Evolutionary conservation across 345 rosid genomes (phyloP).

Genomic region (Sonneratia caseolaris): DNA sequence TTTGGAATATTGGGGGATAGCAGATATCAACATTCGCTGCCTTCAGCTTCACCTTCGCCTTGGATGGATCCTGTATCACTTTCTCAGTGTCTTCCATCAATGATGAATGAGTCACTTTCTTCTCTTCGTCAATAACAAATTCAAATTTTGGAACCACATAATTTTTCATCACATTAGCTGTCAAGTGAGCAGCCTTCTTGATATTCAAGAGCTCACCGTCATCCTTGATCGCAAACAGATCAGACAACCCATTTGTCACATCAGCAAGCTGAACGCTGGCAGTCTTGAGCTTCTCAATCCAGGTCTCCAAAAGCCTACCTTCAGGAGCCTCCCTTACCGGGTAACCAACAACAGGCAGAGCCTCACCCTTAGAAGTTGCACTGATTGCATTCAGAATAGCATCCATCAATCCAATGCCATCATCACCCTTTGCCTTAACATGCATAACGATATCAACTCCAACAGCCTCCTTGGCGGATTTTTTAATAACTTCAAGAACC

Average conservation of each 20-base stretch:
- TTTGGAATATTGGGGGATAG: conserved; percentile 92
- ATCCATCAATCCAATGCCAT: conserved; percentile 61
- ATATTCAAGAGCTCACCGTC: conserved; percentile 53
- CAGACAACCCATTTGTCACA: conserved; percentile 66
- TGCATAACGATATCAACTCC: conserved; percentile 57
- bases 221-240: conserved; percentile 82
- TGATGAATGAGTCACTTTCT: conserved; percentile 64
- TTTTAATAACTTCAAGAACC: conserved; percentile 58
- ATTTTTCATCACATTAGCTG: conserved; percentile 67
- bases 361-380: conserved; percentile 28
- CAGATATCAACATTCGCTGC: conserved; percentile 90
- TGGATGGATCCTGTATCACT: conserved; percentile 72
- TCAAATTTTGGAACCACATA: conserved; percentile 86
- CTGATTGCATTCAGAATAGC: conserved; percentile 47
- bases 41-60: conserved; percentile 72
- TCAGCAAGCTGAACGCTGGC: conserved; percentile 52
- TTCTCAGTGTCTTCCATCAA: conserved; percentile 91
- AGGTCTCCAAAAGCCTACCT: conserved; percentile 77
- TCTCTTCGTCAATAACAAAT: conserved; percentile 84
- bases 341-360: conserved; percentile 51
- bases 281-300: conserved; percentile 56
- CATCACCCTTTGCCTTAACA: conserved; percentile 60
- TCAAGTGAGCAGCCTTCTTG: conserved; percentile 75
- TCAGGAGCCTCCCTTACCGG: conserved; percentile 72
- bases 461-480: conserved; percentile 53